Evolutionary conservation across 495 filamentous ascomycete species (phyloP), one percentile per base, ranked within the genome.

Genomic region (Neurospora sp.): DNA sequence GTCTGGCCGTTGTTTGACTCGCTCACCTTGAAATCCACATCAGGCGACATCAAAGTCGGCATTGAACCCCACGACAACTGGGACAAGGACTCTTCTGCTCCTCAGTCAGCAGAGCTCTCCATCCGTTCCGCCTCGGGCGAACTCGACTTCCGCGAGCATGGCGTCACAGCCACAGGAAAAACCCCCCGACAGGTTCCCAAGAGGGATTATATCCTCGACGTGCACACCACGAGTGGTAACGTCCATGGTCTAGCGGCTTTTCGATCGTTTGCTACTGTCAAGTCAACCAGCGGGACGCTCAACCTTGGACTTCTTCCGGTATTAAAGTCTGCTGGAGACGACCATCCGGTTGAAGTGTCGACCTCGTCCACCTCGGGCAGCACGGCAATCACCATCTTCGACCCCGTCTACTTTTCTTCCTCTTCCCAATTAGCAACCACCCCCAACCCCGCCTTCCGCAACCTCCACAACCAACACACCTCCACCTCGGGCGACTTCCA

Each of bases 1-100:
- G 74, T 76, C 59, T 86, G 83, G 83, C 83, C 84, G 0, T 72
- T 86, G 0, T 81, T 80, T 73, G 81, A 85, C 72, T 78, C 81
- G 44, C 76, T 86, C 0, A 71, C 73, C 0, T 74, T 86, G 4
- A 74, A 80, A 12, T 80, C 79, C 44, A 80, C 76, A 1, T 82
- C 83, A 0, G 85, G 85, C 35, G 74, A 73, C 69, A 78, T 85
- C 70, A 46, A 71, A 10, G 81, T 81, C 1, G 79, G 73, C 59
- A 76, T 86, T 68, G 78, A 78, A n/a, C 83, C 83, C 18, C 73
- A 83, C 46, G 72, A 75, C 9, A 77, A 59, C 20, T 66, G 53
- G 53, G 73, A 76, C 16, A 44, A 74, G 18, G 37, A 73, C 12
- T 40, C 69, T 14, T 40, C 69, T 18, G 78, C 80, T 16, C 5